Base-by-base conservation (phyloP, 805 yeast species). In the Priceomyces melissophilus region DNA sequence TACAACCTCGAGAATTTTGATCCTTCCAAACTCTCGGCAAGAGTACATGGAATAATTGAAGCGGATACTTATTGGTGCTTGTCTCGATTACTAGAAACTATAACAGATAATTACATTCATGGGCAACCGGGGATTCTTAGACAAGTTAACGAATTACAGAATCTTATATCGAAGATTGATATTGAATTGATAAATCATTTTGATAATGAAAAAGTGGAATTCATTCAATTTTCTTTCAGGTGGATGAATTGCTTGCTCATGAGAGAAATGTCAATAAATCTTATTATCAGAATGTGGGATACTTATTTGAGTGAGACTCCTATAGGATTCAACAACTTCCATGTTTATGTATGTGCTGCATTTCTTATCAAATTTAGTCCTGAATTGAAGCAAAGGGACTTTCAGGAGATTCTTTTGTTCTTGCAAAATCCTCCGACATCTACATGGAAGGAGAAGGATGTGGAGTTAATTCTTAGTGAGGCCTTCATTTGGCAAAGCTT, bases 171-270 rank as follows among this genome's bases (percentile, higher is more conserved):
- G 47, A 75, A 95, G 47, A 90, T 91, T 41, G 98, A 93, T 55
- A 61, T 75, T 2, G 82, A 77, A 17, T 69, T 93, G 27, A 81
- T 82, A 30, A 70, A 71, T 30, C 98, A 93, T 65, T 77, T 93
- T 48, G 81, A 82, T 44, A 55, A 61, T 1, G 96, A 93, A 58
- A 86, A 86, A 36, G 79, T 93, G n/a, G 96, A 93, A 61, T 93
- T 93, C 55, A 80, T 93, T 48, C 99, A 93, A 63, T 93, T 93
- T 62, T 80, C 96, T 14, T 93, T 93, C 67, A 74, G 99, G 50
- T 93, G 99, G 99, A 93, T 93, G 98, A 93, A 93, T 64, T 93
- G 99, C 67, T 69, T 93, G 54, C 68, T 93, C 37, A 93, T 93
- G 99, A 78, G 99, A 49, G 99, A 93, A 54, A 73, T 93, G 34